Percentiles rank a stretch among this genome's conserved stretches.
Evolutionary conservation across 2,329 filamentous ascomycete species (phyloP).

Genomic region (Sarocladium kiliense): DNA sequence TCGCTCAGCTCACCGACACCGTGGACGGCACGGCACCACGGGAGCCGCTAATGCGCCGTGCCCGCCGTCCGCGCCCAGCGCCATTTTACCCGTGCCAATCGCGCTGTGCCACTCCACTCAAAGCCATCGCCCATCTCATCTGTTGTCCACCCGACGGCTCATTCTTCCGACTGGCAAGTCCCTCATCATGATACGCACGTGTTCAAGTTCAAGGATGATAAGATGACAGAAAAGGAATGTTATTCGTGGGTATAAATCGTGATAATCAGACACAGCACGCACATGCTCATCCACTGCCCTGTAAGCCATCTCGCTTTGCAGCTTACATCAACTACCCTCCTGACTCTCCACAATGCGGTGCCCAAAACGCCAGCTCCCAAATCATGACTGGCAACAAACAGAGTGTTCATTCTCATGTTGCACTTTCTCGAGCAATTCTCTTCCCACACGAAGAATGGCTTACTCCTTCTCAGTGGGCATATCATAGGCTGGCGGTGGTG

Average conservation of each 20-base stretch:
- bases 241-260: background rate
- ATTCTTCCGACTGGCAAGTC: too few species aligned
- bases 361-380: too few species aligned
- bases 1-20: background rate
- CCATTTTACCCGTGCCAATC: constrained; percentile 7
- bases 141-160: too few species aligned
- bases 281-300: too few species aligned
- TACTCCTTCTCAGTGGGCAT: constrained; percentile 11
- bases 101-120: too few species aligned
- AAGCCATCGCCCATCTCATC: too few species aligned
- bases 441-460: background rate
- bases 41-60: constrained; percentile 6
- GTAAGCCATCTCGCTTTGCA: background rate
- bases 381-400: too few species aligned
- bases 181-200: too few species aligned
- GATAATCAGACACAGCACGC: too few species aligned
- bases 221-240: background rate
- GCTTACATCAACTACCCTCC: background rate
- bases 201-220: too few species aligned
- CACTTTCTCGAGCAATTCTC: too few species aligned
- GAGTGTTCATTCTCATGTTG: too few species aligned
- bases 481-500: constrained; percentile 23
- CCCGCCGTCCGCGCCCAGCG: background rate
- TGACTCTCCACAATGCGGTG: background rate
- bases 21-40: background rate